Base-by-base conservation (phyloP, 768 basidiomycete genomes). In the Kwoniella sp. region DNA sequence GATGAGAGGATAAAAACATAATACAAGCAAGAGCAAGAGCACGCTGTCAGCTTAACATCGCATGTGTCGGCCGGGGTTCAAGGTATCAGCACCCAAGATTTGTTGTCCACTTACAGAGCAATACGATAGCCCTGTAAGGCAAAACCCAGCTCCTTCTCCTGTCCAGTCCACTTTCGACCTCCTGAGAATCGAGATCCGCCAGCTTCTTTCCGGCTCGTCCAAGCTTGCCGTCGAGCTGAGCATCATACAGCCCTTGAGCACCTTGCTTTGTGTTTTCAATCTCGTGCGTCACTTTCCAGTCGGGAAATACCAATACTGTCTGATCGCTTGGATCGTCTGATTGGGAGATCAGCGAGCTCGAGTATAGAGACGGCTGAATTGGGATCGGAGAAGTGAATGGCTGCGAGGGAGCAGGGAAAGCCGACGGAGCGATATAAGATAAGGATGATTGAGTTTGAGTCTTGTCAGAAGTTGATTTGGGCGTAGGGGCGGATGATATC, bases 261-360 rank as follows among this genome's bases (percentile, higher is more conserved):
- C 90, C 90, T 1, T 84, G 82, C 15, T 77, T 60, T 0, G 88
- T 84, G 33, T 86, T 83, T 24, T 85, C 85, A 15, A 97, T 87
- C 55, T 88, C 88, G 1, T 86, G 84, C 27, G 94, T 85, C 50
- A 92, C 83, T 69, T 87, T 92, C 83, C 88, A 98, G 80, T 99
- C 95, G 6, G 95, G 95, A 71, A 99, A 86, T 1, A 97, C 85
- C 47, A 99, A 83, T 19, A 94, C 90, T 0, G 90, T 89, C 68
- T 94, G 88, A 55, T 83, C 82, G 53, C 85, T 83, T 36, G 84
- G 77, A 60, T 87, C 83, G 56, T 87, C 84, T n/a, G 85, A 87
- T 54, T 92, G 80, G 7, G 89, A 86, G 60, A 83, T 83, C 72
- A 92, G 89, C 72, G 89, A 92, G 25, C 90, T 91, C 72, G 95